Conservation (phyloP, 108 stramenopile genomes). For the Fistulifera pelliculosa region DNA sequence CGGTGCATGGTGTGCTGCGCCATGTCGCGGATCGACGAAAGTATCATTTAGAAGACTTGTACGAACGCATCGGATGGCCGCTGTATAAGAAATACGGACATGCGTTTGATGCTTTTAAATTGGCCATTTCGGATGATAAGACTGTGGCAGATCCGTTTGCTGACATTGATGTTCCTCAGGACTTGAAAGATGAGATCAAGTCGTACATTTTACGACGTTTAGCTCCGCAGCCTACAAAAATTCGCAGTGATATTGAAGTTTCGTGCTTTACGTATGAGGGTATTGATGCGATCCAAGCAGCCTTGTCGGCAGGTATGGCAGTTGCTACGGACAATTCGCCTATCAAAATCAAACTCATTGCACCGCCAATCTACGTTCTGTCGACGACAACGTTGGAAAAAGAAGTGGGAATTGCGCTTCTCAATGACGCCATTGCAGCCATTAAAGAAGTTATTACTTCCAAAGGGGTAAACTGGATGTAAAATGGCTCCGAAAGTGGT, state of each 20-base stretch:
- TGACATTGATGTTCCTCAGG: constrained; percentile 56
- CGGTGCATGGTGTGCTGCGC: constrained; percentile 92
- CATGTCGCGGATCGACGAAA: constrained; percentile 92
- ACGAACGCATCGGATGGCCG: constrained; percentile 96
- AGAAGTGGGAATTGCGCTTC: constrained; percentile 85
- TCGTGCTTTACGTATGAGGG: constrained; percentile 98
- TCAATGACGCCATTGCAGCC: constrained; percentile 84
- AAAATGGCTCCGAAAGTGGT: constrained; percentile 98
- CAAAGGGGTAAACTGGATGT: constrained; percentile 96
- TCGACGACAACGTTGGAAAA: constrained; percentile 95
- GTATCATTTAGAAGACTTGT: constrained; percentile 85
- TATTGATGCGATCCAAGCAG: constrained; percentile 96
- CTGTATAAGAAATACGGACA: constrained; percentile 95
- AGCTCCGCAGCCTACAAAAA: constrained; percentile 97
- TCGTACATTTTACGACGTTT: constrained; percentile 81
- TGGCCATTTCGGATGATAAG: constrained; percentile 81
- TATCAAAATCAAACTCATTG: constrained; percentile 96
- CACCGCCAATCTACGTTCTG: constrained; percentile 95
- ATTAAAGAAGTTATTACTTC: constrained; percentile 76
- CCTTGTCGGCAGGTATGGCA: constrained; percentile 91
- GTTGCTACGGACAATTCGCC: constrained; percentile 58
- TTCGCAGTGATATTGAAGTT: constrained; percentile 97
- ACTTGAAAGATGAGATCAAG: constrained; percentile 77
- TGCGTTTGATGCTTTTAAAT: constrained; percentile 97
- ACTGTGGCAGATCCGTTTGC: constrained; percentile 69